A percentile compares a stretch with the other conserved stretches of the same genome.
These are phyloP conservation scores for Heterobasidion occidentale DNA, from an alignment of 1,284 basidiomycete genomes.

Conservation along the genomic window DNA sequence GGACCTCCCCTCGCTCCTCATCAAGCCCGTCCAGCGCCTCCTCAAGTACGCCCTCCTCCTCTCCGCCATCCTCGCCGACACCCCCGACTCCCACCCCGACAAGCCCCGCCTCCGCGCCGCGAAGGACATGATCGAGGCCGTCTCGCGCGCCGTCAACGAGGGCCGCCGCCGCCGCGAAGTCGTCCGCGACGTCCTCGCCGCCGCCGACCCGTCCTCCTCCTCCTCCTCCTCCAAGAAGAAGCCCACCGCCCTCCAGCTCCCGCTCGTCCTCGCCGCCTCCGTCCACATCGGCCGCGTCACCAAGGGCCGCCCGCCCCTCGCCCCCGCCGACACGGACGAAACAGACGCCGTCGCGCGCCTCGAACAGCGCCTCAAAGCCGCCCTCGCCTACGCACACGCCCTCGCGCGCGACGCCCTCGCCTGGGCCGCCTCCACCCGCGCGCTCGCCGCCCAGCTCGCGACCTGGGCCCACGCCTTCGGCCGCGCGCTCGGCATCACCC, in stretches of 20 bases:
- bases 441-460: constrained; percentile 37
- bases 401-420: constrained; percentile 51
- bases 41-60: constrained; percentile 90
- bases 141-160: constrained; percentile 85
- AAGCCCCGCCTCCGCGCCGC: constrained; percentile 60
- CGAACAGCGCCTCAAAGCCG: constrained; percentile 12
- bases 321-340: background rate
- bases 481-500: constrained; percentile 54
- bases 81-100: constrained; percentile 72
- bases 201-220: background rate
- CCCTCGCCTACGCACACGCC: constrained; percentile 39
- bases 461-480: constrained; percentile 61
- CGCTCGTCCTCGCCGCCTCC: constrained; percentile 42
- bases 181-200: constrained; percentile 58
- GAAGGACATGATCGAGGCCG: constrained; percentile 61
- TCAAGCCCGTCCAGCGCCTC: constrained; percentile 85
- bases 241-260: constrained; percentile 12
- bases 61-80: constrained; percentile 71
- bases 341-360: too few relatives aligned
- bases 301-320: background rate
- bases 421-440: constrained; percentile 47
- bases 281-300: constrained; percentile 45
- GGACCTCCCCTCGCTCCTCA: constrained; percentile 90
- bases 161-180: constrained; percentile 80
- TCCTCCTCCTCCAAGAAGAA: too few relatives aligned